Conservation (phyloP, 805 yeast species). For the Pichia occidentalis region DNA sequence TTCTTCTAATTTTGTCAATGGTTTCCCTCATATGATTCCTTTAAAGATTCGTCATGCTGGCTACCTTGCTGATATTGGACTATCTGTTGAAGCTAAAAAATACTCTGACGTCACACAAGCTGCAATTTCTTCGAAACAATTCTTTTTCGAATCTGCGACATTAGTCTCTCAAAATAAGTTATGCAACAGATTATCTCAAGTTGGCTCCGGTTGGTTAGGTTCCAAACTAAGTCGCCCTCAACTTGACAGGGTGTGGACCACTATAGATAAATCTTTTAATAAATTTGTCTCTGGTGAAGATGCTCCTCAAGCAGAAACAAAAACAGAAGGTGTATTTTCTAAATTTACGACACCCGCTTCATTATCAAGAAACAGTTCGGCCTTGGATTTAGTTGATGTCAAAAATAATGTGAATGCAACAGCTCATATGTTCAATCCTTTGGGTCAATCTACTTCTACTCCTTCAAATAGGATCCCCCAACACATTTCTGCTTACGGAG, state of each 20-base stretch:
- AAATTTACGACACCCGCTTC: constrained; percentile 53
- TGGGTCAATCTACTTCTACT: too few relatives aligned
- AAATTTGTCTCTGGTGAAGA: constrained; percentile 87
- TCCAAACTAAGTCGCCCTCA: constrained; percentile 34
- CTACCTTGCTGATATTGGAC: constrained; percentile 62
- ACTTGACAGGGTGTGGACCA: constrained; percentile 79
- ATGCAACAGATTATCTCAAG: constrained; percentile 41
- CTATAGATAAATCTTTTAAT: constrained; percentile 69
- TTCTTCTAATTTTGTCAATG: constrained; percentile 29
- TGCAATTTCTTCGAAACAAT: constrained; percentile 33
- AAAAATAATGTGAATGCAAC: neutral
- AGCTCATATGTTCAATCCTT: too few relatives aligned
- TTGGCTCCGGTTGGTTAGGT: constrained; percentile 67
- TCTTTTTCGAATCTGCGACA: constrained; percentile 30
- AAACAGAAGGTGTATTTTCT: constrained; percentile 55
- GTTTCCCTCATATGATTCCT: constrained; percentile 46
- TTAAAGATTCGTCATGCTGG: constrained; percentile 64
- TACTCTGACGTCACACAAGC: constrained; percentile 49
- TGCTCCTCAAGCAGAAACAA: constrained; percentile 31
- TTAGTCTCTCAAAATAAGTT: constrained; percentile 33
- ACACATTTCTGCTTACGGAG: too few relatives aligned
- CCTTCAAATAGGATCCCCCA: too few relatives aligned
- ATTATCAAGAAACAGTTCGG: constrained; percentile 51
- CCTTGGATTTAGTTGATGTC: constrained; percentile 26
- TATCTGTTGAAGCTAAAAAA: constrained; percentile 49